Evolutionary conservation across 305 asterid genomes (phyloP).

Genomic region (Fraxinus paxiana): DNA sequence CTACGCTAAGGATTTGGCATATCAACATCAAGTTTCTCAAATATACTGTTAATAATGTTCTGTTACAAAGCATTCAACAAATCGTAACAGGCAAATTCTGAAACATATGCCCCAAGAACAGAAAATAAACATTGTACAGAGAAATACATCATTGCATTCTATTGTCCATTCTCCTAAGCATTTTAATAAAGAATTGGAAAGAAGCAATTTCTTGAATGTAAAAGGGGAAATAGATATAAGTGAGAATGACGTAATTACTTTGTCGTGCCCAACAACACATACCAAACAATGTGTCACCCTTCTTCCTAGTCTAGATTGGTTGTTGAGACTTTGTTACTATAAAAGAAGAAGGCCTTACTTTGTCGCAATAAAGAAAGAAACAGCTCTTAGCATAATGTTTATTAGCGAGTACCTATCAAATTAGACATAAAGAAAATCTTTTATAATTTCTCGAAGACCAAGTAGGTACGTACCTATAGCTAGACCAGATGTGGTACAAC

Average conservation of each 20-base stretch:
- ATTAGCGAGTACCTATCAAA: not conserved
- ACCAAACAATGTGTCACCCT: not conserved
- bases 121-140: not conserved
- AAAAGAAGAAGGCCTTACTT: not conserved
- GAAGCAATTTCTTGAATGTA: not conserved
- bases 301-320: not conserved
- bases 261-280: not conserved
- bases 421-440: not conserved
- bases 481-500: not conserved
- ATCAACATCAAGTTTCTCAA: not conserved
- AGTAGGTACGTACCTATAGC: not conserved
- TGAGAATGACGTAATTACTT: not conserved
- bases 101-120: conserved; percentile 5
- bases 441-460: not conserved
- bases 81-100: not conserved
- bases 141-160: conserved; percentile 5
- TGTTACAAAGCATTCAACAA: conserved; percentile 2
- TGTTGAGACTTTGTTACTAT: not conserved
- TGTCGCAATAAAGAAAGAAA: not conserved
- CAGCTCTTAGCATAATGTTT: not conserved
- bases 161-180: not conserved
- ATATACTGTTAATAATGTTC: not conserved
- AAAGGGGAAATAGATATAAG: not conserved
- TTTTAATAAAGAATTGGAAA: not conserved
- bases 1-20: not conserved